A percentile compares a stretch with the other conserved stretches of the same genome.
These are phyloP conservation scores for Cladosporium oxysporum DNA, from an alignment of 2,329 filamentous ascomycete species.

Conservation along the genomic window DNA sequence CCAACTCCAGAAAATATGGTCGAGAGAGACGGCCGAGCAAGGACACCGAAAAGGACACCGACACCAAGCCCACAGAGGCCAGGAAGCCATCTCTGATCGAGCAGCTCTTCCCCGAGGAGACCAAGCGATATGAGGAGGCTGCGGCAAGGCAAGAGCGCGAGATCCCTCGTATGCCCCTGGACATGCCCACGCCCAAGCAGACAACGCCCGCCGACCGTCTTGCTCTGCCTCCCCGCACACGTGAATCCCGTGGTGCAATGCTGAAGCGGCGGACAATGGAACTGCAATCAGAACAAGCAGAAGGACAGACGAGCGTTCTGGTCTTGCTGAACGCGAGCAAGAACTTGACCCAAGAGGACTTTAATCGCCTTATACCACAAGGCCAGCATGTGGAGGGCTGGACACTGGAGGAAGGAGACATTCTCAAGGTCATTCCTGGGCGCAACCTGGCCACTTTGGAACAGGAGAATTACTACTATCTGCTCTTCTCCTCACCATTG, in stretches of 20 bases:
- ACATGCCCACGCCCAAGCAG: conserved; percentile 18
- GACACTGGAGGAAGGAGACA: conserved; percentile 55
- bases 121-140: conserved; percentile 32
- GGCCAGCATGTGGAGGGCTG: conserved; percentile 68
- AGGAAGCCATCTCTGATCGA: conserved; percentile 44
- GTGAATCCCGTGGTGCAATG: neutral
- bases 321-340: conserved; percentile 61
- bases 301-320: conserved; percentile 48
- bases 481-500: conserved; percentile 64
- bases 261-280: conserved; percentile 3
- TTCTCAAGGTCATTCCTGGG: conserved; percentile 61
- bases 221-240: neutral
- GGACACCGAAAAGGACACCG: neutral
- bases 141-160: conserved; percentile 30
- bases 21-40: neutral
- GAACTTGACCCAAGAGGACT: conserved; percentile 67
- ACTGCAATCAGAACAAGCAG: conserved; percentile 11
- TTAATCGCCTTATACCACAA: conserved; percentile 65
- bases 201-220: neutral
- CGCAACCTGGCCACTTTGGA: conserved; percentile 65
- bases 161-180: conserved; percentile 38
- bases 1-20: neutral
- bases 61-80: neutral
- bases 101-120: conserved; percentile 59
- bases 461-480: conserved; percentile 65